A percentile compares a stretch with the other conserved stretches of the same genome.
Evolutionary conservation across 2,329 filamentous ascomycete species (phyloP).

Genomic region (Pestalotiopsis sp.): DNA sequence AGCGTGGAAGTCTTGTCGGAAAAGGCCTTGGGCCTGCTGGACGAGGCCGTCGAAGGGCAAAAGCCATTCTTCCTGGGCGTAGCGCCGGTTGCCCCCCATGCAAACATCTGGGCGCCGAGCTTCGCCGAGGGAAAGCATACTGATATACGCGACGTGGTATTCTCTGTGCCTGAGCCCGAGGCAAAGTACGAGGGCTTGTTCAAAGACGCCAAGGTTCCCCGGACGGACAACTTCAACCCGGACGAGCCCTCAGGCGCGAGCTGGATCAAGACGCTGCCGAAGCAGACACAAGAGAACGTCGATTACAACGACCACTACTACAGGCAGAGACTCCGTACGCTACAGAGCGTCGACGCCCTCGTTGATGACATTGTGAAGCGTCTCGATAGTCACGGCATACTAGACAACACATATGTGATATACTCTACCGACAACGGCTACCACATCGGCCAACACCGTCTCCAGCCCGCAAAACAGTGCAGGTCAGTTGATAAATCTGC

Average conservation of each 20-base stretch:
- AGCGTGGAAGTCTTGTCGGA: slow-evolving; percentile 54
- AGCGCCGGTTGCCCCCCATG: slow-evolving; percentile 62
- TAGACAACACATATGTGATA: slow-evolving; percentile 58
- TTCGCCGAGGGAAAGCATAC: slow-evolving; percentile 6
- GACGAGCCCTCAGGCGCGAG: slow-evolving; percentile 40
- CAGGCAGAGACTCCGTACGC: slow-evolving; percentile 48
- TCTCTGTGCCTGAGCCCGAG: slow-evolving; percentile 57
- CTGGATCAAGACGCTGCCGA: slow-evolving; percentile 44
- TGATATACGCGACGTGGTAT: slow-evolving; percentile 27
- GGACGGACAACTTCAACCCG: slow-evolving; percentile 67
- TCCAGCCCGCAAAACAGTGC: slow-evolving; percentile 60
- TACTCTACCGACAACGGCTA: slow-evolving; percentile 64
- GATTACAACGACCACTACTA: slow-evolving; percentile 54
- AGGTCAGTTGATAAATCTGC: background rate
- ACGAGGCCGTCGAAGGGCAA: slow-evolving; percentile 49
- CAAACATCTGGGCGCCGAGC: slow-evolving; percentile 33
- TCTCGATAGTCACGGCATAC: slow-evolving; percentile 37
- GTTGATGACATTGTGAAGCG: slow-evolving; percentile 47
- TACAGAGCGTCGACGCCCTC: slow-evolving; percentile 59
- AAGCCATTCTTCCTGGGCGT: slow-evolving; percentile 62
- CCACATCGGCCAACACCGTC: slow-evolving; percentile 60
- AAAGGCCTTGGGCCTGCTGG: slow-evolving; percentile 54
- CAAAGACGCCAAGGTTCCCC: slow-evolving; percentile 55
- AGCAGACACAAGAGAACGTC: slow-evolving; percentile 41
- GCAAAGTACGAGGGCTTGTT: slow-evolving; percentile 64